These are phyloP conservation scores for Carex cristatella DNA, from an alignment of 176 grass and related monocot species.

Conservation along the genomic window DNA sequence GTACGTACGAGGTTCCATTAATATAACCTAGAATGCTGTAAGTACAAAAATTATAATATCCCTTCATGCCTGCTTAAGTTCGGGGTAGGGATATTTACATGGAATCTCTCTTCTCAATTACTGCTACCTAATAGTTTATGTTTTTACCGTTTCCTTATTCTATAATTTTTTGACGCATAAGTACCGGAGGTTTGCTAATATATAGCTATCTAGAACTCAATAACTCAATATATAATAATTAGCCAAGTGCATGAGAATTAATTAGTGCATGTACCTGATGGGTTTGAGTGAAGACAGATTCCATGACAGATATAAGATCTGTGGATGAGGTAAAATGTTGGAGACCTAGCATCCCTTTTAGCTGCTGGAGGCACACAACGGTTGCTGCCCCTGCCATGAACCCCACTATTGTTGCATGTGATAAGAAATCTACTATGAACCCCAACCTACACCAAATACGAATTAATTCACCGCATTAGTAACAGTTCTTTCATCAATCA, in stretches of 20 bases:
- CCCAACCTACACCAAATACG: slow-evolving; percentile 44
- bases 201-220: neutral
- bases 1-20: neutral
- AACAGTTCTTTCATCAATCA: neutral
- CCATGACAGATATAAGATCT: slow-evolving; percentile 81
- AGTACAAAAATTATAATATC: neutral
- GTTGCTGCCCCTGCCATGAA: slow-evolving; percentile 97
- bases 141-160: neutral
- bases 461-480: neutral
- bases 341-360: slow-evolving; percentile 85
- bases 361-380: slow-evolving; percentile 90
- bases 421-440: slow-evolving; percentile 89
- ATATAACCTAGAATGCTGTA: neutral
- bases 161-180: neutral
- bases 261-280: slow-evolving; percentile 40
- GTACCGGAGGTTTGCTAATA: neutral
- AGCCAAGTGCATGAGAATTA: neutral
- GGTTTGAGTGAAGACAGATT: slow-evolving; percentile 77
- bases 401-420: slow-evolving; percentile 84
- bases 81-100: no score
- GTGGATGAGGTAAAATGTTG: slow-evolving; percentile 71
- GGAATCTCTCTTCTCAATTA: no score
- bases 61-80: neutral
- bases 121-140: neutral
- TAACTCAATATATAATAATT: neutral